Evolutionary conservation across 495 filamentous ascomycete species (phyloP).

Genomic region (Podospora tetraspora): DNA sequence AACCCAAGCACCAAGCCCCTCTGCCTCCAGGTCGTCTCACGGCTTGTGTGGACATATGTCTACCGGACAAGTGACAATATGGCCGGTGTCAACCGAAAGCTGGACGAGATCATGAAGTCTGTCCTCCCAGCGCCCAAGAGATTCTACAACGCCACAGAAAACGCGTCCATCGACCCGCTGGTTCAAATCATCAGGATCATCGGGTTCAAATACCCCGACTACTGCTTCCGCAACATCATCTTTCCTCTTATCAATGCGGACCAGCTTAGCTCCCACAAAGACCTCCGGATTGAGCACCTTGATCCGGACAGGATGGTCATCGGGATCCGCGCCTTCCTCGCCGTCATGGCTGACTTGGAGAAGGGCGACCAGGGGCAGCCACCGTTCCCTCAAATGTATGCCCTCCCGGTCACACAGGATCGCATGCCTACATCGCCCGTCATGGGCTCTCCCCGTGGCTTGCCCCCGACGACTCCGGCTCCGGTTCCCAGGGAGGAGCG

Average conservation of each 20-base stretch:
- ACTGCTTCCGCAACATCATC: constrained; percentile 85
- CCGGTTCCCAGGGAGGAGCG: constrained; percentile 45
- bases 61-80: constrained; percentile 70
- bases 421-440: constrained; percentile 49
- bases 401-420: constrained; percentile 36
- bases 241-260: constrained; percentile 95
- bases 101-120: constrained; percentile 80
- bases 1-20: constrained; percentile 74
- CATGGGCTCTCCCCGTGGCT: constrained; percentile 38
- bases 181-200: constrained; percentile 94
- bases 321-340: constrained; percentile 87
- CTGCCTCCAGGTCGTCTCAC: constrained; percentile 82
- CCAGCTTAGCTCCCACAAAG: constrained; percentile 68
- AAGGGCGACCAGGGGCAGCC: constrained; percentile 72
- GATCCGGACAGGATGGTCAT: constrained; percentile 96
- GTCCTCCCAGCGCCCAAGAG: constrained; percentile 74
- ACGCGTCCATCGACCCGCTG: constrained; percentile 75
- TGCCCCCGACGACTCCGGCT: constrained; percentile 27
- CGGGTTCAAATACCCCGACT: constrained; percentile 86
- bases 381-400: constrained; percentile 67
- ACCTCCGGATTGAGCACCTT: constrained; percentile 84
- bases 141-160: constrained; percentile 72
- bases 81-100: constrained; percentile 63
- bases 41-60: constrained; percentile 93
- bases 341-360: constrained; percentile 91